phyloP scores from a whole-genome alignment of 768 basidiomycete genomes.

The Kwoniella mangroviensis region DNA sequence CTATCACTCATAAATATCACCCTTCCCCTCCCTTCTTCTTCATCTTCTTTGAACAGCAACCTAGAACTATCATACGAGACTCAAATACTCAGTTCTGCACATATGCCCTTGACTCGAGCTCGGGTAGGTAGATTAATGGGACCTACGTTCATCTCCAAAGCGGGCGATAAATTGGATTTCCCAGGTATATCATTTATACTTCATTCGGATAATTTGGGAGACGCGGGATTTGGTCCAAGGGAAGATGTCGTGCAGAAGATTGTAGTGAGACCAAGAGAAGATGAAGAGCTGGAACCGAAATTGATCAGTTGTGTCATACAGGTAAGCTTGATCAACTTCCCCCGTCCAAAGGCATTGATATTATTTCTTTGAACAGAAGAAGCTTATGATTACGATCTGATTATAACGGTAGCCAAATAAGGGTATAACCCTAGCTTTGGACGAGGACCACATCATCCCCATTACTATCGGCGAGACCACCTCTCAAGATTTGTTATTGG shows the following conservation, averaged over 20 bases:
- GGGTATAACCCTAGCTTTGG: constrained; percentile 49
- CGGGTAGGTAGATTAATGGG: constrained; percentile 46
- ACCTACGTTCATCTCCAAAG: constrained; percentile 42
- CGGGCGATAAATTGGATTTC: constrained; percentile 43
- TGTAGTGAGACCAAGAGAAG: constrained; percentile 27
- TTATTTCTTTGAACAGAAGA: too few species aligned
- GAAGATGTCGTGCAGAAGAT: constrained; percentile 39
- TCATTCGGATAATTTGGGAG: background rate
- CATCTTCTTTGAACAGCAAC: background rate
- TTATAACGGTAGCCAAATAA: constrained; percentile 31
- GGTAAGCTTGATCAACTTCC: constrained; percentile 20
- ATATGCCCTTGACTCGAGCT: constrained; percentile 30
- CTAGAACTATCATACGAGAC: constrained; percentile 35
- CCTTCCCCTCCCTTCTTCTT: background rate
- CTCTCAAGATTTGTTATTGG: constrained; percentile 77
- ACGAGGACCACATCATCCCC: constrained; percentile 60
- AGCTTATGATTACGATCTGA: background rate
- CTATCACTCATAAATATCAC: constrained; percentile 33
- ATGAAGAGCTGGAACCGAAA: constrained; percentile 11
- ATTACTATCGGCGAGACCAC: constrained; percentile 75
- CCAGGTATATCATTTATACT: constrained; percentile 55
- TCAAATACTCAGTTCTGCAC: constrained; percentile 28
- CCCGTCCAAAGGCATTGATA: too few species aligned
- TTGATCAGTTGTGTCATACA: constrained; percentile 25
- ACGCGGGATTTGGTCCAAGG: constrained; percentile 18